These are phyloP conservation scores for Takakia lepidozioides DNA, from an alignment of 225 moss, liverwort and hornwort species.

Conservation along the genomic window DNA sequence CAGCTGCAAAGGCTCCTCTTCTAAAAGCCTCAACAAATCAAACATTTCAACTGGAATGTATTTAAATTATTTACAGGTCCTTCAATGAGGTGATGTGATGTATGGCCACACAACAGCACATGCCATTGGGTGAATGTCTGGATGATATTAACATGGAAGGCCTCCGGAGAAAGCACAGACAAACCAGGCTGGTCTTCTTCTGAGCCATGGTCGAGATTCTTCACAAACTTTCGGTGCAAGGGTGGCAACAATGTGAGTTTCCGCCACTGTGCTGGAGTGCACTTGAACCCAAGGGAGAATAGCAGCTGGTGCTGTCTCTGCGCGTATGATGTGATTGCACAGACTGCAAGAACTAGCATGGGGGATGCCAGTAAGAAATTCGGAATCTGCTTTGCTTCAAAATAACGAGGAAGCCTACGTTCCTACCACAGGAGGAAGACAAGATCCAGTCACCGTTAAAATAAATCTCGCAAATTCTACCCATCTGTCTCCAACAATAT, in stretches of 20 bases:
- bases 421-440: conserved; percentile 39
- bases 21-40: too few relatives aligned
- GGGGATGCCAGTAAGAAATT: conserved; percentile 92
- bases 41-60: too few relatives aligned
- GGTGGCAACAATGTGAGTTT: conserved; percentile 48
- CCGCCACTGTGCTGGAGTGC: conserved; percentile 28
- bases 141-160: conserved; percentile 27
- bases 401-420: conserved; percentile 91
- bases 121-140: conserved; percentile 12
- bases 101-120: conserved; percentile 5
- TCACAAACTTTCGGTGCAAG: conserved; percentile 5
- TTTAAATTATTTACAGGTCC: too few relatives aligned
- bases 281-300: conserved; percentile 52
- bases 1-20: too few relatives aligned
- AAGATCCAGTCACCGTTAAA: too few relatives aligned
- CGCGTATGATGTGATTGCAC: conserved; percentile 48
- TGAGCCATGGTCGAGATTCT: conserved; percentile 14
- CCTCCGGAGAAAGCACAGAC: conserved; percentile 19
- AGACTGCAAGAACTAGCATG: conserved; percentile 48
- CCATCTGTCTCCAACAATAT: too few relatives aligned
- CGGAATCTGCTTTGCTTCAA: conserved; percentile 73
- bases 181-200: conserved; percentile 43
- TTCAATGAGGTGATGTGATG: too few relatives aligned
- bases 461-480: not conserved
- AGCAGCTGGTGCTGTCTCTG: conserved; percentile 58